Evolutionary conservation across 2,329 filamentous ascomycete species (phyloP), one percentile per base, ranked within the genome.

Genomic region (Moelleriella libera): DNA sequence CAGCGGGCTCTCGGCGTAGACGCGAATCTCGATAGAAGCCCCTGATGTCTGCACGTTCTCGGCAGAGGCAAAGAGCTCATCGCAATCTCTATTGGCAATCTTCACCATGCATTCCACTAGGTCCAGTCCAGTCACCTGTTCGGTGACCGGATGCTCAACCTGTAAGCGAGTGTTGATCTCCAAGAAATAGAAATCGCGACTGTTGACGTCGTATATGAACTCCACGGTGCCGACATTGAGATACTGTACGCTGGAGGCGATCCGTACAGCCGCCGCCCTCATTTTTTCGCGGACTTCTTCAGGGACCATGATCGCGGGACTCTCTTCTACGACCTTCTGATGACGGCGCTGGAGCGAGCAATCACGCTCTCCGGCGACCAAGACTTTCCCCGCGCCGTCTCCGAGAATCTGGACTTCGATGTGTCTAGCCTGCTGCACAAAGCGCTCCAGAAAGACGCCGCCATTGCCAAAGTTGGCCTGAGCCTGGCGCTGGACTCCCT

Each of bases 41-140:
- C 21, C 21, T 21, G 21, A 21, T 21, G 21, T 21, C 21, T 21
- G 21, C 21, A 21, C 21, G 3, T 21, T 21, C 21, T 21, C 21
- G 21, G 21, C 21, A 21, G 21, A 21, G 21, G 21, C 21, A 21
- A 21, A 21, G 21, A 21, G 21, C 21, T 21, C 42, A 1, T 48
- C 31, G 21, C 40, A 30, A n/a, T 50, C 50, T 1, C 48, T 52
- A 6, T 47, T 45, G 7, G 58, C 64, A 34, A 65, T 62, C 0
- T 53, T 53, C 9, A 69, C 48, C 67, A 70, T 70, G 28, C 64
- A 56, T 32, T 78, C 71, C 1, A 89, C 85, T 9, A 89, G 68
- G 58, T 89, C 85, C 45, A 86, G 74, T 0, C 77, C 81, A 8
- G 82, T 86, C 2, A 85, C 80, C 72, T 84, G 81, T 60, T 89